Conservation (phyloP, 306 rosid genomes). For the Dicorynia guianensis region DNA sequence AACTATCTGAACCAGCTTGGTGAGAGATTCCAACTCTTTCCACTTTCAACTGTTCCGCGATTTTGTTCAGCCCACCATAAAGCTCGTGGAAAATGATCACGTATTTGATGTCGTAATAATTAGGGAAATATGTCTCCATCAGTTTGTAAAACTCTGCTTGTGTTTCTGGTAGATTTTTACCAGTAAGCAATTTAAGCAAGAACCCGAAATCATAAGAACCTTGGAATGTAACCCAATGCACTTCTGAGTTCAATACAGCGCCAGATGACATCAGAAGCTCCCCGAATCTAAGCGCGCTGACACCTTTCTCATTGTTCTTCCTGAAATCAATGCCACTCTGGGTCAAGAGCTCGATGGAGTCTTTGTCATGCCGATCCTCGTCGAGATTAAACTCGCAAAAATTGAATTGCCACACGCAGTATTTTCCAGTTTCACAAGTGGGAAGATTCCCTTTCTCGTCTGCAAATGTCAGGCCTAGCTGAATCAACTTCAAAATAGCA, state of each 20-base stretch:
- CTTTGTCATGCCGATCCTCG: conserved; percentile 37
- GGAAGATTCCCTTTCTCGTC: conserved; percentile 58
- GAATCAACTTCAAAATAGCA: conserved; percentile 52
- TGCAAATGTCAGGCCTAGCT: conserved; percentile 53
- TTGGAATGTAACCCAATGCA: conserved; percentile 52
- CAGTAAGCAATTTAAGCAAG: conserved; percentile 49
- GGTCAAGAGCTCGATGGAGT: conserved; percentile 41
- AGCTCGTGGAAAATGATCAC: conserved; percentile 48
- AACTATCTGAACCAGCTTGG: conserved; percentile 67
- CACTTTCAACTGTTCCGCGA: conserved; percentile 47
- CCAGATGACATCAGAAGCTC: conserved; percentile 50
- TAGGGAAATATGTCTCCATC: conserved; percentile 42
- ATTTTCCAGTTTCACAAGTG: conserved; percentile 46
- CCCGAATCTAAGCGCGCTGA: conserved; percentile 33
- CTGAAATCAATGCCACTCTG: conserved; percentile 50
- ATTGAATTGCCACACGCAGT: conserved; percentile 59
- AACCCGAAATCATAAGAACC: conserved; percentile 54
- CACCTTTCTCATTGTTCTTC: conserved; percentile 54
- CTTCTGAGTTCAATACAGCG: conserved; percentile 34
- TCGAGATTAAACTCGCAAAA: conserved; percentile 45
- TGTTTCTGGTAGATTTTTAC: conserved; percentile 42
- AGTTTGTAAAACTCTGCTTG: conserved; percentile 34
- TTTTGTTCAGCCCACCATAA: conserved; percentile 54
- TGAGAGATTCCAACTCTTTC: conserved; percentile 52
- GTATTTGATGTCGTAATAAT: conserved; percentile 52